phyloP scores from a whole-genome alignment of 331 rosid species.

The Spiraea crenata region DNA sequence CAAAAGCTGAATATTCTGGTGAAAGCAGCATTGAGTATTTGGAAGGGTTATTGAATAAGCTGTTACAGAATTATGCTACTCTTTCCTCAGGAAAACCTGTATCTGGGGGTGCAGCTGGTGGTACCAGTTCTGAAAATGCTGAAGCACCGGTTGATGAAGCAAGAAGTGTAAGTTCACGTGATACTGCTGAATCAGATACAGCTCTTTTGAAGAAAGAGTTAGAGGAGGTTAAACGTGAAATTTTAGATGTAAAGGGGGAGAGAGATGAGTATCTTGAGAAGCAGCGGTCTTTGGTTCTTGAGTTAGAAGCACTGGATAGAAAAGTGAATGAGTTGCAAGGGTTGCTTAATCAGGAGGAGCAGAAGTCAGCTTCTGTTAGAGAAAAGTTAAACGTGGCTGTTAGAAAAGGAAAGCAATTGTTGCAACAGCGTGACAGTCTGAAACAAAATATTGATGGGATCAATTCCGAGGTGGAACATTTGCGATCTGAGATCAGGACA shows the following conservation, averaged over 20 bases:
- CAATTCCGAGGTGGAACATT: conserved; percentile 52
- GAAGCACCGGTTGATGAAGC: conserved; percentile 32
- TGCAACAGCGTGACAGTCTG: conserved; percentile 84
- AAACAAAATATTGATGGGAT: conserved; percentile 70
- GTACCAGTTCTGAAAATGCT: conserved; percentile 31
- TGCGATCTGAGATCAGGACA: conserved; percentile 61
- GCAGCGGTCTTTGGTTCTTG: conserved; percentile 52
- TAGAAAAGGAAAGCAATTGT: conserved; percentile 84
- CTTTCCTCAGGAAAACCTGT: conserved; percentile 37
- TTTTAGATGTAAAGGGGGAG: conserved; percentile 59
- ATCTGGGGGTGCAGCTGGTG: conserved; percentile 30
- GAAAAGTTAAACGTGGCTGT: conserved; percentile 91
- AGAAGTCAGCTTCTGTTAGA: conserved; percentile 76
- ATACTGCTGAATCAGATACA: conserved; percentile 36
- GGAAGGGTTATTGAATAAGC: conserved; percentile 64
- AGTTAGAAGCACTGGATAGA: conserved; percentile 56
- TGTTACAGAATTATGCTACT: conserved; percentile 52
- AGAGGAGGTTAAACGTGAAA: conserved; percentile 63
- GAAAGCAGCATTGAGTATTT: conserved; percentile 56
- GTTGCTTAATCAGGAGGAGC: conserved; percentile 86
- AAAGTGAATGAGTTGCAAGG: conserved; percentile 68
- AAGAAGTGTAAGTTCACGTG: conserved; percentile 37
- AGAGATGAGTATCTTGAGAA: conserved; percentile 56
- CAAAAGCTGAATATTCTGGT: conserved; percentile 45
- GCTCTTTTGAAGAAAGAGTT: conserved; percentile 62